Conservation (phyloP, 1,284 basidiomycete species). For the Exobasidium cylindrosporum region DNA sequence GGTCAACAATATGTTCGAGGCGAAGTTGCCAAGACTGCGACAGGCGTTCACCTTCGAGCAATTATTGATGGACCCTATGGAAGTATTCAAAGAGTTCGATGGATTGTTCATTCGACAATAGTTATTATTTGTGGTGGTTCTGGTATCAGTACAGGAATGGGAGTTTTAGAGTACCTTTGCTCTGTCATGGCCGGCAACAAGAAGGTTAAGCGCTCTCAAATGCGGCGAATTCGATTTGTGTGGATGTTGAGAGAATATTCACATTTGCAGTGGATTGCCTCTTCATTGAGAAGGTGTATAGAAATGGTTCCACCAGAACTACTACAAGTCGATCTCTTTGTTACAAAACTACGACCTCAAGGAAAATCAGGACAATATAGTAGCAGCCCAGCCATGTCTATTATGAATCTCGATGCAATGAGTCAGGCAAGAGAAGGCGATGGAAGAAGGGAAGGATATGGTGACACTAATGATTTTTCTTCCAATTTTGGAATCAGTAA, state of each 20-base stretch:
- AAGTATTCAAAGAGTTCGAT: slow-evolving; percentile 67
- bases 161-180: slow-evolving; percentile 70
- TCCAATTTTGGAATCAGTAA: not conserved
- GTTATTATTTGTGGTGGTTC: slow-evolving; percentile 75
- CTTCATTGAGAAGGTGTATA: slow-evolving; percentile 67
- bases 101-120: slow-evolving; percentile 65
- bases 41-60: slow-evolving; percentile 66
- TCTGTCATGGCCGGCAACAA: slow-evolving; percentile 60
- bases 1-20: slow-evolving; percentile 28
- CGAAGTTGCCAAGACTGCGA: slow-evolving; percentile 47
- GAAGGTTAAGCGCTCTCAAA: slow-evolving; percentile 20
- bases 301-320: slow-evolving; percentile 64
- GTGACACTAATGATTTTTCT: not conserved
- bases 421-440: not conserved
- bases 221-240: slow-evolving; percentile 69
- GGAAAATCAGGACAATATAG: not conserved
- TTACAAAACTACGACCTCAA: slow-evolving; percentile 56
- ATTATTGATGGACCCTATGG: slow-evolving; percentile 76
- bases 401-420: not conserved
- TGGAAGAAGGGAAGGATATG: not conserved
- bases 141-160: slow-evolving; percentile 73
- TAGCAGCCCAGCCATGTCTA: not conserved
- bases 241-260: slow-evolving; percentile 81
- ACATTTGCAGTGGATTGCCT: slow-evolving; percentile 78
- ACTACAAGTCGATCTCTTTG: slow-evolving; percentile 75